A percentile compares a stretch with the other conserved stretches of the same genome.
These are phyloP conservation scores for Cerioporus squamosus DNA, from an alignment of 1,284 basidiomycete genomes.

Conservation along the genomic window DNA sequence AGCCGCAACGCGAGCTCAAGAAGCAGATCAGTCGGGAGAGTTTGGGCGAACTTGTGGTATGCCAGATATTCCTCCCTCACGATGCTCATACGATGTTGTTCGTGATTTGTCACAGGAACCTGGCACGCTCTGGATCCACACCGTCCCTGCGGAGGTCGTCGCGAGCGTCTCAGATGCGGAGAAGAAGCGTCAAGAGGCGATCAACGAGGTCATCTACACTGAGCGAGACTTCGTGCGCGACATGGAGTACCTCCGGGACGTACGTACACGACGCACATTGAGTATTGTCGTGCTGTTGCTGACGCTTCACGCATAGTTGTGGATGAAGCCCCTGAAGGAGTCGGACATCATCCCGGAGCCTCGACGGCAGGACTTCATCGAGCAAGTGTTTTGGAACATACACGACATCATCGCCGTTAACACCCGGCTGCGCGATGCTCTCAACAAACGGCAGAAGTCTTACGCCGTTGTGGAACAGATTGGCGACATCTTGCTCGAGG, in stretches of 20 bases:
- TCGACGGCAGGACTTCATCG: slow-evolving; percentile 86
- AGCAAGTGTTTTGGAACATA: slow-evolving; percentile 98
- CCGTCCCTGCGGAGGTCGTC: slow-evolving; percentile 92
- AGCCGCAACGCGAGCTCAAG: slow-evolving; percentile 87
- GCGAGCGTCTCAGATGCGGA: slow-evolving; percentile 92
- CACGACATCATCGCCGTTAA: slow-evolving; percentile 95
- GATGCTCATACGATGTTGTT: not conserved
- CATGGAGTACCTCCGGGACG: slow-evolving; percentile 97
- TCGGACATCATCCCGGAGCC: slow-evolving; percentile 79
- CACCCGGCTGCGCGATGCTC: slow-evolving; percentile 86
- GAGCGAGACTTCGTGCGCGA: slow-evolving; percentile 98
- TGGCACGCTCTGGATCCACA: slow-evolving; percentile 96
- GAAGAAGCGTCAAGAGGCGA: slow-evolving; percentile 97
- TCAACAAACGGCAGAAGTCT: slow-evolving; percentile 94
- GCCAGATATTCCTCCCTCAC: not conserved
- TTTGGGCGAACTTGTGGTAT: slow-evolving; percentile 79
- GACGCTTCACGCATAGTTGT: slow-evolving; percentile 56
- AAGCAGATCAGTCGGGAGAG: slow-evolving; percentile 84
- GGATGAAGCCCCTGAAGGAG: slow-evolving; percentile 87
- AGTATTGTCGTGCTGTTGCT: not conserved
- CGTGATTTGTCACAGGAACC: slow-evolving; percentile 62
- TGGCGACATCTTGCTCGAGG: slow-evolving; percentile 90
- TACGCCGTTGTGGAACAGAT: slow-evolving; percentile 92
- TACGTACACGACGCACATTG: slow-evolving; percentile 44
- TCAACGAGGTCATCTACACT: slow-evolving; percentile 99